Evolutionary conservation across 805 yeast genomes (phyloP).

Genomic region (Ogataea trehalophila): DNA sequence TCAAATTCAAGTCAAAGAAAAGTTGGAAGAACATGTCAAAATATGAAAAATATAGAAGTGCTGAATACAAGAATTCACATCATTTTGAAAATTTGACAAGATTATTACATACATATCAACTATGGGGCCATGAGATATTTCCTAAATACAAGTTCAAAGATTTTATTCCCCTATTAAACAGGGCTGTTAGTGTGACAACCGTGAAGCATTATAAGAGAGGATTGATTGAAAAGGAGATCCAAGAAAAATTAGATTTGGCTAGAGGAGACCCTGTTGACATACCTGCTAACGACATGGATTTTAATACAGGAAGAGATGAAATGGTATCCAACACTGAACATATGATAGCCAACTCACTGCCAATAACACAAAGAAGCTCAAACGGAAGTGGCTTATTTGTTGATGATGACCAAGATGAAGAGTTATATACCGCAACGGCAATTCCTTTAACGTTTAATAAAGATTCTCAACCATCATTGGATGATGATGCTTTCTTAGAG

Average conservation of each 20-base stretch:
- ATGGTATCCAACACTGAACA: background rate
- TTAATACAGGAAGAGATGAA: background rate
- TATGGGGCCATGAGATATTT: constrained; percentile 72
- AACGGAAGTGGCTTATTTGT: constrained; percentile 7
- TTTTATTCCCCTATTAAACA: constrained; percentile 50
- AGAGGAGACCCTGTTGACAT: constrained; percentile 1
- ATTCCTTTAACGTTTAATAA: constrained; percentile 1
- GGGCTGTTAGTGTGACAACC: constrained; percentile 40
- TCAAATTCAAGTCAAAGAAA: constrained; percentile 29
- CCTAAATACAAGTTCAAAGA: constrained; percentile 79
- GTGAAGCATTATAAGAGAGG: constrained; percentile 39
- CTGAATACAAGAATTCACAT: constrained; percentile 30
- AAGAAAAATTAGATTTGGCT: constrained; percentile 1
- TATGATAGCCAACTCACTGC: background rate
- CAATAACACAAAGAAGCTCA: background rate
- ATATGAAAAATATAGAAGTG: constrained; percentile 10
- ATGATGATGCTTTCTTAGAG: background rate
- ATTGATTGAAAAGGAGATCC: constrained; percentile 35
- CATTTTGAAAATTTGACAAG: constrained; percentile 46
- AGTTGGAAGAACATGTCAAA: constrained; percentile 23
- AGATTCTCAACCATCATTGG: constrained; percentile 1
- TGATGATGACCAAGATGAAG: constrained; percentile 14
- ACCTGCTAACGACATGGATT: constrained; percentile 3
- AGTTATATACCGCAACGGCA: constrained; percentile 10
- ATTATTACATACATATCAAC: constrained; percentile 54